Evolutionary conservation across 176 grass and related monocot genomes (phyloP), one percentile per base, ranked within the genome.

Genomic region (Saccharum officinarum): DNA sequence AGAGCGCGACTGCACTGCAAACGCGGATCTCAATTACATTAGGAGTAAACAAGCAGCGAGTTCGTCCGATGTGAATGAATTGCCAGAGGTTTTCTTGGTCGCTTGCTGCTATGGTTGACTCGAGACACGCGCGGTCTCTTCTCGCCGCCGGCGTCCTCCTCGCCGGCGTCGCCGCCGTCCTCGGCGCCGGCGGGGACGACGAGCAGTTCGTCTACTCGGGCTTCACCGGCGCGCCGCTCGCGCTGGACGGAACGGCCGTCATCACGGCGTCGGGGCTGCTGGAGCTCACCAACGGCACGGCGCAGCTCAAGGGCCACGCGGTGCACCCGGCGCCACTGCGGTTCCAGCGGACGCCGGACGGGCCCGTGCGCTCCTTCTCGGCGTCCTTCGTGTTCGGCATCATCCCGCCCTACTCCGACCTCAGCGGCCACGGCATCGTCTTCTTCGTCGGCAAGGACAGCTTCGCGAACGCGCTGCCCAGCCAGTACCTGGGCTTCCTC

Each of bases 381-480:
- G 83, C 92, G 14, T 92, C 94, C 15, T 97, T 90, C 70, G 94
- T 89, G 45, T 97, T 92, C 66, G 92, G 78, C 54, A 90, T 94
- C 74, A 68, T 97, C 23, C 67, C 91, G 0, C 8, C 84, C 0
- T 89, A 91, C 57, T 5, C 73, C 23, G 85, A 87, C 34, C 69
- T 92, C 16, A 83, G 94, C 33, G 87, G 89, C 80, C 89, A 94
- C 50, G 94, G 94, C 40, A 88, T 97, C 60, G 75, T 80, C 80
- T 94, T 94, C 83, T 79, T 97, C 55, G 73, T 89, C 30, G 78
- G 91, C 1, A 91, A 79, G 38, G 69, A 88, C 49, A 87, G 86
- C 83, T 63, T 94, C 75, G 67, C 87, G 1, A 0, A 0, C 3
- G 87, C 92, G 64, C 70, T 81, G 23, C 82, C 74, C 4, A 88